Conservation (phyloP, 805 yeast species). For the Candida quercuum region DNA sequence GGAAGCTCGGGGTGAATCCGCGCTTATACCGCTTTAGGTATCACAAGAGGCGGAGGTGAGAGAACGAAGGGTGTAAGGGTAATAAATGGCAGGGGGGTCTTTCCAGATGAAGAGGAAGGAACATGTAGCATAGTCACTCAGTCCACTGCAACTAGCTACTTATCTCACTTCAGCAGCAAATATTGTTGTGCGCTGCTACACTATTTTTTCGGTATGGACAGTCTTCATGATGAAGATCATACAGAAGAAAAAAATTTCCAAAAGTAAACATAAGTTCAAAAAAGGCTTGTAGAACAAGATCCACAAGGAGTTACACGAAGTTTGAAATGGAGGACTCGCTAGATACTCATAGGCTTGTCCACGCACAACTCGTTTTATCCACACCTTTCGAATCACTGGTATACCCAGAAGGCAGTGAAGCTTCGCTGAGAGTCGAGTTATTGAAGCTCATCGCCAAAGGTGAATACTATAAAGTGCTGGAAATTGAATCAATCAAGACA, state of each 20-base stretch:
- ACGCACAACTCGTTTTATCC: conserved; percentile 8
- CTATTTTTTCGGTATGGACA: too few species aligned
- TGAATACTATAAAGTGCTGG: conserved; percentile 15
- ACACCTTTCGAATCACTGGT: conserved; percentile 7
- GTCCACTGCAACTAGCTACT: too few species aligned
- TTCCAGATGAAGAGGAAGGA: too few species aligned
- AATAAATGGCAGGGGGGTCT: too few species aligned
- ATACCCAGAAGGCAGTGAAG: conserved; percentile 2
- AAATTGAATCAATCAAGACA: conserved; percentile 3
- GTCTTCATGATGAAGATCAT: background rate
- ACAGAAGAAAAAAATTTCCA: background rate
- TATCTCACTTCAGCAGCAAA: too few species aligned
- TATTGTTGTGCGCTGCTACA: too few species aligned
- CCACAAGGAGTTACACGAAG: background rate
- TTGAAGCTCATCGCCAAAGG: conserved; percentile 15
- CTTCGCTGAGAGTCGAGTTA: conserved; percentile 13
- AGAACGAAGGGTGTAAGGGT: too few species aligned
- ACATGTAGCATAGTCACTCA: too few species aligned
- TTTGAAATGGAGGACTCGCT: background rate
- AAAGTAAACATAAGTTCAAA: background rate
- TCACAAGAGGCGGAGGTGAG: too few species aligned
- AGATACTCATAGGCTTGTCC: conserved; percentile 3
- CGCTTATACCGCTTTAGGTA: too few species aligned
- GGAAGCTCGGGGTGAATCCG: too few species aligned
- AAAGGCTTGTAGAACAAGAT: too few species aligned